Conservation (phyloP, 2,329 filamentous ascomycete species). For the Colletotrichum liaoningense region DNA sequence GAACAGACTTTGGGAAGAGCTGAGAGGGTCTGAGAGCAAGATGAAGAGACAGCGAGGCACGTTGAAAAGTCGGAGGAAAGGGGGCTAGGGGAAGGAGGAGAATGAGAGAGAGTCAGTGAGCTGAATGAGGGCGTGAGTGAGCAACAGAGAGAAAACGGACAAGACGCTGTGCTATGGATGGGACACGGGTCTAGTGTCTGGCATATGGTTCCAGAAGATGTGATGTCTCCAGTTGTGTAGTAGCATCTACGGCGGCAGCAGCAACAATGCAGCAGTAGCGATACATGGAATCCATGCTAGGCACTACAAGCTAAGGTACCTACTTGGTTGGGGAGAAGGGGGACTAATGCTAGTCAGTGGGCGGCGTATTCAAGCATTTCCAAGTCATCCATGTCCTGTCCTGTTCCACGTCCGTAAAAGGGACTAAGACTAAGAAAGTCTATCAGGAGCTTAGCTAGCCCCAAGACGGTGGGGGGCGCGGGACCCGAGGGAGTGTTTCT, state of each 20-base stretch:
- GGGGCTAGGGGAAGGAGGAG: neutral
- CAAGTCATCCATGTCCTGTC: neutral
- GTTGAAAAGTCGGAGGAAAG: neutral
- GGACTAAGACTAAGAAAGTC: neutral
- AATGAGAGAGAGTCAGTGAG: neutral
- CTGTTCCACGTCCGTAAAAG: neutral
- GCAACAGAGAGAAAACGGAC: neutral
- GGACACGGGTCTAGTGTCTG: neutral
- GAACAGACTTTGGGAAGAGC: conserved; percentile 29
- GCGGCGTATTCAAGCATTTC: conserved; percentile 25
- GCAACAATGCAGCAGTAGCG: neutral
- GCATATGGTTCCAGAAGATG: conserved; percentile 14
- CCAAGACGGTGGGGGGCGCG: conserved; percentile 6
- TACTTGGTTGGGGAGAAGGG: neutral
- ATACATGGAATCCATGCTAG: neutral
- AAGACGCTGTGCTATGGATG: neutral
- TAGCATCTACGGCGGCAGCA: neutral
- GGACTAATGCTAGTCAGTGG: conserved; percentile 1
- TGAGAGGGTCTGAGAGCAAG: conserved; percentile 9
- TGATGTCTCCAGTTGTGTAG: neutral
- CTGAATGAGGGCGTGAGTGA: neutral
- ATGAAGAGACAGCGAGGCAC: neutral
- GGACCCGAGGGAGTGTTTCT: conserved; percentile 22
- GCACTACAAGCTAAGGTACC: neutral
- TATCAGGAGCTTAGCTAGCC: conserved; percentile 1